Base-by-base conservation (phyloP, 306 rosid species). In the Trifolium fragiferum region DNA sequence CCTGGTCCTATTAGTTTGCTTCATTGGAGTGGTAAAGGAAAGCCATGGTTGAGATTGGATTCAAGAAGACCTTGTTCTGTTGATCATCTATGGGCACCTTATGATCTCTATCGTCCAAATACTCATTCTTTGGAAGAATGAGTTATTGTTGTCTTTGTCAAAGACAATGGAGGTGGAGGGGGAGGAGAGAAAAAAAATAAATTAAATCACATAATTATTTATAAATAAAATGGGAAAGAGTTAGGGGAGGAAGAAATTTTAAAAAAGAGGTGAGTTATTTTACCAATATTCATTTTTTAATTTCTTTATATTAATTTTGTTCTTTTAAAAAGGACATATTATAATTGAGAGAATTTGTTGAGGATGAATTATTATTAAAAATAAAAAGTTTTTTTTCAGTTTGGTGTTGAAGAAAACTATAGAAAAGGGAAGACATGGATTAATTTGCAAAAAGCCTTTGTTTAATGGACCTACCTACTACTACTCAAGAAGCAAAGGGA, bases 1-100 rank as follows among this genome's bases (percentile, higher is more conserved):
- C 98, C 95, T 43, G 98, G 98, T 6, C 91, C 96, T 1, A 83
- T 90, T 25, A 90, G 98, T 61, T 77, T 90, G 80, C 77, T 93
- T 2, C 98, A 93, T 86, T 93, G 98, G 95, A 93, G 96, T 83
- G 96, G 96, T 2, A 93, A 93, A 55, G 98, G 98, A 3, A 93
- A 93, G 37, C 98, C 98, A 1, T 90, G 98, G 98, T 78, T 93
- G 82, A 90, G 98, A 68, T 66, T 93, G 70, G 98, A 93, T 79
- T 93, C 98, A 10, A 86, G 95, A 41, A 89, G 76, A 77, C 98
- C 96, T 1, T 93, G 96, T 49, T 53, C 84, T 18, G 92, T 89
- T 41, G 98, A 90, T 82, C 93, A 93, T 78, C 80, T 93, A 0
- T 93, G 98, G 98, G 87, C 93, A 7, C 96, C 96, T 0, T 93